Evolutionary conservation across 108 stramenopile genomes (phyloP), one percentile per base, ranked within the genome.

Genomic region (Conticribra weissflogii): DNA sequence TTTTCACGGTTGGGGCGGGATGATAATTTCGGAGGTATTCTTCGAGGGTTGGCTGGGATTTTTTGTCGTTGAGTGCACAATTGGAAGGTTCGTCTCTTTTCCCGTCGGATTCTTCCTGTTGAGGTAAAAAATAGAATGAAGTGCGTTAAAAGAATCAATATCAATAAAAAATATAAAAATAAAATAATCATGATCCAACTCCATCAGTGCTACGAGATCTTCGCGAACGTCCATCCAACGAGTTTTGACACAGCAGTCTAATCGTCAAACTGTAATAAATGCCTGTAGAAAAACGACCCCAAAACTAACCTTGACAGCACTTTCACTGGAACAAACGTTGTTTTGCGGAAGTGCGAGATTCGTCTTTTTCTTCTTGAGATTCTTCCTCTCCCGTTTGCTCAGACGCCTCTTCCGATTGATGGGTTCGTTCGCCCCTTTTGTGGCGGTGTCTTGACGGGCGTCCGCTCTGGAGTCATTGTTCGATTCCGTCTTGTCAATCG

Each of bases 371-470:
- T 53, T 72, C 41, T 67, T 79, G 12, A 79, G 64, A 36, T 54
- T 59, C 32, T 73, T 79, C 50, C 72, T 53, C 30, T 79, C 78
- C n/a, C 64, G 63, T 27, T 73, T 79, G 55, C 71, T 72, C 16
- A 79, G 28, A 41, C 76, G 58, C 3, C 68, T 32, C 63, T 71
- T 77, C 19, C 74, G 64, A 22, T 18, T 23, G 22, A 1, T 61
- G 21, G 27, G 1, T 3, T 61, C 36, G 60, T 12, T 1, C 30
- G 57, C 7, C 52, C 5, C 19, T 21, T 53, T 9, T 18, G 18
- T n/a, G n/a, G n/a, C n/a, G n/a, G n/a, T n/a, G n/a, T n/a, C n/a
- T n/a, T n/a, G n/a, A n/a, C n/a, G n/a, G n/a, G n/a, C n/a, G n/a
- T n/a, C n/a, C n/a, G n/a, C n/a, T n/a, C n/a, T n/a, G n/a, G n/a